A percentile compares a stretch with the other conserved stretches of the same genome.
These are phyloP conservation scores for Phlegmacium glaucopus DNA, from an alignment of 768 basidiomycete species.

Conservation along the genomic window DNA sequence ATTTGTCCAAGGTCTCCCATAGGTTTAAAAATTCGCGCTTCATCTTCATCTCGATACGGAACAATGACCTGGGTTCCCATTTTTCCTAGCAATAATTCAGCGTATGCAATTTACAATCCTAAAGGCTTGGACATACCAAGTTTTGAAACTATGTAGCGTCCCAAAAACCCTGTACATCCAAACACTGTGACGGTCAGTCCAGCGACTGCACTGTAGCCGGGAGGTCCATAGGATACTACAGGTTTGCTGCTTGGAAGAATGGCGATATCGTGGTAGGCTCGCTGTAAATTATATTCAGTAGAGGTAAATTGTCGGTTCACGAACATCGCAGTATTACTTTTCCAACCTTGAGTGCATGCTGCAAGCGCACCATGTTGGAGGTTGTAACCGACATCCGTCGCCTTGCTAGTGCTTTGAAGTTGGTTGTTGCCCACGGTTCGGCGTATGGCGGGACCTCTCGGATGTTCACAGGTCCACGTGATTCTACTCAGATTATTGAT, in stretches of 20 bases:
- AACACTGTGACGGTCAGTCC: constrained; percentile 96
- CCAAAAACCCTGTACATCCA: constrained; percentile 94
- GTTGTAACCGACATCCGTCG: constrained; percentile 43
- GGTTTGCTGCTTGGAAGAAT: constrained; percentile 60
- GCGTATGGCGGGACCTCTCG: constrained; percentile 39
- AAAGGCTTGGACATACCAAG: constrained; percentile 54
- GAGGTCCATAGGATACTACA: constrained; percentile 71
- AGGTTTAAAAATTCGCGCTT: constrained; percentile 83
- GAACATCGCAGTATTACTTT: constrained; percentile 34
- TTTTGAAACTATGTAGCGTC: constrained; percentile 91
- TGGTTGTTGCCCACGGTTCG: constrained; percentile 34
- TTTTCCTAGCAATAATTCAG: constrained; percentile 53
- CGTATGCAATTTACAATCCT: constrained; percentile 1
- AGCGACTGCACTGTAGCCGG: constrained; percentile 82
- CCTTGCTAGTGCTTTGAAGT: constrained; percentile 17
- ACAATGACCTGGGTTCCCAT: constrained; percentile 91
- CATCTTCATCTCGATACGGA: constrained; percentile 94
- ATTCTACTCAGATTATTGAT: too few species aligned
- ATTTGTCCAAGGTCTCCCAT: constrained; percentile 98
- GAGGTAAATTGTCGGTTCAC: not conserved
- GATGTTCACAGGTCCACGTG: constrained; percentile 30
- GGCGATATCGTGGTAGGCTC: constrained; percentile 70
- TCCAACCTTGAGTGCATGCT: constrained; percentile 45
- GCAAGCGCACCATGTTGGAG: constrained; percentile 48
- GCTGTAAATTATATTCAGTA: constrained; percentile 36